Evolutionary conservation across 441 rosid genomes (phyloP).

Genomic region (Populus trichocarpa): DNA sequence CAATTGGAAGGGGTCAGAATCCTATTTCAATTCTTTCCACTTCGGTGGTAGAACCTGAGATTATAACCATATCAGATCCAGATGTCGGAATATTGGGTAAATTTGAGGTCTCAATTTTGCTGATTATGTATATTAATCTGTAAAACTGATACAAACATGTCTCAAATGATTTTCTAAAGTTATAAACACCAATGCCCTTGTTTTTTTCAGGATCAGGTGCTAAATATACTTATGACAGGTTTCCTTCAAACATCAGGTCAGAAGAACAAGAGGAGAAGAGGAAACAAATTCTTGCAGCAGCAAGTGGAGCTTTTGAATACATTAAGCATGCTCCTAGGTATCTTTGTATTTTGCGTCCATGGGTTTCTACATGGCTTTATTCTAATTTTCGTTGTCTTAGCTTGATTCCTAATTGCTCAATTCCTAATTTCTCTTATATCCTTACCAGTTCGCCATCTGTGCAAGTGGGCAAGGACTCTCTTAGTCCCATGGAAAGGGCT

Average conservation of each 20-base stretch:
- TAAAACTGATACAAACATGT: not conserved
- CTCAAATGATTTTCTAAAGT: not conserved
- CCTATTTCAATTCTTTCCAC: too few species aligned
- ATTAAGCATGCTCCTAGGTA: constrained; percentile 82
- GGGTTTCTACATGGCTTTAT: constrained; percentile 13
- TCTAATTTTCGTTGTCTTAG: not conserved
- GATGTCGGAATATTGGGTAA: too few species aligned
- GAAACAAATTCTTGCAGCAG: constrained; percentile 90
- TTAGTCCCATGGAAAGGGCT: constrained; percentile 94
- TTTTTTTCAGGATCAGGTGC: too few species aligned
- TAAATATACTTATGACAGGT: constrained; percentile 60
- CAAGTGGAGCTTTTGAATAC: constrained; percentile 84
- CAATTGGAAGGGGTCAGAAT: too few species aligned
- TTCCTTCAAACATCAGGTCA: constrained; percentile 84
- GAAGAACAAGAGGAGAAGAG: constrained; percentile 98
- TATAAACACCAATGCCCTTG: not conserved
- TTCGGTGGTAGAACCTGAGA: too few species aligned
- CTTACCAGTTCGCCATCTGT: constrained; percentile 73
- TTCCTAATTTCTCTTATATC: constrained; percentile 20
- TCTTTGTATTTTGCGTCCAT: constrained; percentile 17
- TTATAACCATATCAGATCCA: too few species aligned
- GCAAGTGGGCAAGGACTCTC: constrained; percentile 54
- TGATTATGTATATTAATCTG: too few species aligned
- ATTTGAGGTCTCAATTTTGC: too few species aligned
- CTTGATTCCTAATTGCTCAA: not conserved